phyloP scores from a whole-genome alignment of 495 filamentous ascomycete species.

The Durotheca rogersii region DNA sequence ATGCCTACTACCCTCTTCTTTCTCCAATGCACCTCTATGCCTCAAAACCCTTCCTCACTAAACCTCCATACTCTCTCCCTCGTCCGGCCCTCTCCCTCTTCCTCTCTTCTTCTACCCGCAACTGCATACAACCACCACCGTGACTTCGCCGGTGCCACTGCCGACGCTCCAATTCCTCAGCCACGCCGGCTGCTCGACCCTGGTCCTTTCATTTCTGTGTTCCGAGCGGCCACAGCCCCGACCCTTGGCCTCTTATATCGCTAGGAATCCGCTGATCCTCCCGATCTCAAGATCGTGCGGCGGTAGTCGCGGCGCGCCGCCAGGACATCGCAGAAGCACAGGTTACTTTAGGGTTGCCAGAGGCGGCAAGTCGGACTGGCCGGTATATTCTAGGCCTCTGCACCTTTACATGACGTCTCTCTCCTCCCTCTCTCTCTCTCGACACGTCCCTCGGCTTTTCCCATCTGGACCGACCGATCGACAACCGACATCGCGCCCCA shows the following conservation, averaged over 20 bases:
- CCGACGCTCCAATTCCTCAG: not conserved
- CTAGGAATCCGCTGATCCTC: slow-evolving; percentile 12
- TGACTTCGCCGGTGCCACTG: not conserved
- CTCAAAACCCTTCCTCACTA: not conserved
- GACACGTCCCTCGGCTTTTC: slow-evolving; percentile 7
- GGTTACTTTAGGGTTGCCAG: slow-evolving; percentile 8
- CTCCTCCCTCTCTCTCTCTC: no score
- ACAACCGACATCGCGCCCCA: slow-evolving; percentile 2
- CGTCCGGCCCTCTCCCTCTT: not conserved
- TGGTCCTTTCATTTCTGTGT: no score
- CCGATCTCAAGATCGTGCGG: slow-evolving; percentile 18
- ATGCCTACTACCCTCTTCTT: no score
- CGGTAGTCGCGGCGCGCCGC: slow-evolving; percentile 5
- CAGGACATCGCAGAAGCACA: not conserved
- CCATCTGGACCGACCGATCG: not conserved
- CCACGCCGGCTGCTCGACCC: no score
- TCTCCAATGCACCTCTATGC: slow-evolving; percentile 11
- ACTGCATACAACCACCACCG: slow-evolving; percentile 5
- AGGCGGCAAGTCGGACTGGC: slow-evolving; percentile 1
- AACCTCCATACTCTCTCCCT: slow-evolving; percentile 9
- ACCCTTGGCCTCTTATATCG: slow-evolving; percentile 15
- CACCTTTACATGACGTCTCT: no score
- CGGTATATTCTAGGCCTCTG: slow-evolving; percentile 2
- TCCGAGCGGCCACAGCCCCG: no score
- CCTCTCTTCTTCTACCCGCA: not conserved